Base-by-base conservation (phyloP, 2,329 filamentous ascomycete genomes). In the Pseudogymnoascus sp. region DNA sequence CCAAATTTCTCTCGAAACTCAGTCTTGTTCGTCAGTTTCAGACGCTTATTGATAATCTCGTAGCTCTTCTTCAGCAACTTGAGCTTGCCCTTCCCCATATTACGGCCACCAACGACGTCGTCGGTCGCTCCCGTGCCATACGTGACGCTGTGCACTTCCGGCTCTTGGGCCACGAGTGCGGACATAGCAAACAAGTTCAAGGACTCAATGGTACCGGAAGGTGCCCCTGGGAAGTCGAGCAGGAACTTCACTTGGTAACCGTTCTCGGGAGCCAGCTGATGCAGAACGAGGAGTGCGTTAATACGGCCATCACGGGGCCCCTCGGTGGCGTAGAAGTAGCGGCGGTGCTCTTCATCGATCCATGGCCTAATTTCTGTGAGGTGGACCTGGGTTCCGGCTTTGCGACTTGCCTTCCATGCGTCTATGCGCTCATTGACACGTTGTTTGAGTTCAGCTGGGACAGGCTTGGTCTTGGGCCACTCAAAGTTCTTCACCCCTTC, bases 241-340 rank as follows among this genome's bases (percentile, higher is more conserved):
- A 89, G 89, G 79, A 94, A 96, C 78, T 97, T 97, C 72, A 96
- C 87, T 78, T 97, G 92, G 85, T 91, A 95, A 61, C 92, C 92
- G 72, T 95, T 85, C 36, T 84, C 80, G 1, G 91, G 90, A 3
- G 88, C 84, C 29, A 97, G 84, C 73, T 91, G 89, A 60, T 89
- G 89, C 69, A 97, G 79, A 7, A 93, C 87, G n/a, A 93, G 87
- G 63, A 97, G 82, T 35, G 88, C 87, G 42, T 82, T 82, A 62
- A 97, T 84, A 64, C 82, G 84, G 65, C 89, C 89, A 13, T 89
- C 82, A 12, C 48, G 48, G 70, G 83, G 81, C 67, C 89, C 89
- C 66, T 87, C 82, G n/a, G 48, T 10, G 8, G 90, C 88, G 69
- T 90, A 89, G 71, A 92, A 90, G 78, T 96, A 97, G 66, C 90